A percentile compares a stretch with the other conserved stretches of the same genome.
phyloP scores from a whole-genome alignment of 441 rosid species.

The Hura crepitans region DNA sequence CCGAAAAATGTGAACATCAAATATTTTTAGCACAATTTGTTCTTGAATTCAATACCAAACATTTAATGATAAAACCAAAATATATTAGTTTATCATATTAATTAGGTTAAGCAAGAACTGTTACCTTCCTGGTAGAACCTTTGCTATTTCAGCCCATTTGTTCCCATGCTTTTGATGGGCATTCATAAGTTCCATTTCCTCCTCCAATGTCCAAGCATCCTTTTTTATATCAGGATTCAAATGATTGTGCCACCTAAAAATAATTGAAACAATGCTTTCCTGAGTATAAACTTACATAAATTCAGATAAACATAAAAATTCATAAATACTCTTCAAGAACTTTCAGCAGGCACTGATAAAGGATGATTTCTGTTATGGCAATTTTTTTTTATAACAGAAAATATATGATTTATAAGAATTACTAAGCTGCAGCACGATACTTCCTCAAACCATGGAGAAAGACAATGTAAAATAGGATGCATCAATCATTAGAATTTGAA shows the following conservation, averaged over 20 bases:
- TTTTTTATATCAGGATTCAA: conserved; percentile 93
- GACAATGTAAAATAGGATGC: conserved; percentile 5
- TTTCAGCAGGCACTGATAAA: neutral
- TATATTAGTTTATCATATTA: neutral
- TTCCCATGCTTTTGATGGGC: conserved; percentile 80
- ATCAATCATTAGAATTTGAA: neutral
- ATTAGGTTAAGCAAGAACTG: conserved; percentile 6
- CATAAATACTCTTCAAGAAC: neutral
- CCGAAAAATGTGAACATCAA: neutral
- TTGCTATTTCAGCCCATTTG: conserved; percentile 99
- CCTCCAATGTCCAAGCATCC: conserved; percentile 94
- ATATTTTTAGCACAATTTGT: neutral
- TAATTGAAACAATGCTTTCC: conserved; percentile 10
- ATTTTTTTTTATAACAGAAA: neutral
- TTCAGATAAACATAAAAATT: neutral
- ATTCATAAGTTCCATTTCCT: conserved; percentile 77
- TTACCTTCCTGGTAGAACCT: conserved; percentile 95
- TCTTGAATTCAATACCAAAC: neutral
- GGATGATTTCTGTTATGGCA: neutral
- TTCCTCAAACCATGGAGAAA: neutral
- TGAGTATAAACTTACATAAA: conserved; percentile 2
- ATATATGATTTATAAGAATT: neutral
- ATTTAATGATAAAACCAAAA: neutral
- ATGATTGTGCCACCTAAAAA: conserved; percentile 97
- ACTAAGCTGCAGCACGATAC: conserved; percentile 2